These are phyloP conservation scores for Tuber microsphaerosporum DNA, from an alignment of 495 filamentous ascomycete genomes.

Conservation along the genomic window DNA sequence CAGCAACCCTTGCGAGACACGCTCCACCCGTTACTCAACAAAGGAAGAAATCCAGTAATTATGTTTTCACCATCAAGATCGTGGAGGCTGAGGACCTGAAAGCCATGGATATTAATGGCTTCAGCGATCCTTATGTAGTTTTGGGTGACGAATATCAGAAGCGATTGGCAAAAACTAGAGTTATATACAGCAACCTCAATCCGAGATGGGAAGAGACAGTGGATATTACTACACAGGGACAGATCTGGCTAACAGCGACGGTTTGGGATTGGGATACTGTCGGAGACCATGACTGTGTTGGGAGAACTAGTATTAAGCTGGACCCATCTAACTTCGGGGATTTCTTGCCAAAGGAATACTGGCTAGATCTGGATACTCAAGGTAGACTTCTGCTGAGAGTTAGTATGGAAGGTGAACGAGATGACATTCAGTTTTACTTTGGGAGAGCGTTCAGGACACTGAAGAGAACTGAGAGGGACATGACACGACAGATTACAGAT, in stretches of 20 bases:
- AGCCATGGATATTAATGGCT: slow-evolving; percentile 88
- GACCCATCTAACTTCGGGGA: slow-evolving; percentile 94
- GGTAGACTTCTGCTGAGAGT: slow-evolving; percentile 81
- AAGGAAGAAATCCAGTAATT: slow-evolving; percentile 54
- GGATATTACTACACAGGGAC: slow-evolving; percentile 86
- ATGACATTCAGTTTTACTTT: slow-evolving; percentile 98
- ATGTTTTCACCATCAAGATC: slow-evolving; percentile 98
- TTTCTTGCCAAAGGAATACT: slow-evolving; percentile 85
- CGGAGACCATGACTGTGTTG: slow-evolving; percentile 95
- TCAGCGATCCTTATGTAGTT: slow-evolving; percentile 95
- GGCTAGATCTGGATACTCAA: slow-evolving; percentile 95
- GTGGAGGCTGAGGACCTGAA: slow-evolving; percentile 98
- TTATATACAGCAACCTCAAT: slow-evolving; percentile 84
- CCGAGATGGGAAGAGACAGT: slow-evolving; percentile 96
- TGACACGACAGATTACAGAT: slow-evolving; percentile 96
- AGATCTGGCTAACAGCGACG: slow-evolving; percentile 89
- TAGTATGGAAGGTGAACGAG: slow-evolving; percentile 96
- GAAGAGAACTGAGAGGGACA: slow-evolving; percentile 92
- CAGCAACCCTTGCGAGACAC: slow-evolving; percentile 65
- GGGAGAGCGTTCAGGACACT: slow-evolving; percentile 91
- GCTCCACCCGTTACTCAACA: slow-evolving; percentile 47
- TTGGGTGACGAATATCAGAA: slow-evolving; percentile 97
- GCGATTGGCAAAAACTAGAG: slow-evolving; percentile 88
- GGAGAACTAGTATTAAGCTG: slow-evolving; percentile 86
- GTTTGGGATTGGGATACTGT: slow-evolving; percentile 98